phyloP scores from a whole-genome alignment of 2,329 filamentous ascomycete species.

The Penicillium sp. region DNA sequence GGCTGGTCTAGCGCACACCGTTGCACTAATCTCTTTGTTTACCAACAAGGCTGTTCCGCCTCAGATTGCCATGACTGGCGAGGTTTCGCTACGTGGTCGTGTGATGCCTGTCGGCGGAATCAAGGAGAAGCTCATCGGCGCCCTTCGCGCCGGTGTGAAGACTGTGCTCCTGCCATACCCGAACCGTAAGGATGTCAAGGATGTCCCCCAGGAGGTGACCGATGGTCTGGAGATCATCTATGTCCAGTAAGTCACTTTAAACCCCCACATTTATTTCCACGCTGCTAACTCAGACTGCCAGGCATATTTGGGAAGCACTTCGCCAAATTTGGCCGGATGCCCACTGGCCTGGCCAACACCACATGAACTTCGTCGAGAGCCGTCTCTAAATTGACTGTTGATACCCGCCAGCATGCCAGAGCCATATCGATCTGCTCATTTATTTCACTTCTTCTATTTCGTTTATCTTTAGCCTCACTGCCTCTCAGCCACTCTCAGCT shows the following conservation, averaged over 20 bases:
- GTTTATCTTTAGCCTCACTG: neutral
- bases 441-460: neutral
- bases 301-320: slow-evolving; percentile 94
- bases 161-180: slow-evolving; percentile 85
- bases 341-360: slow-evolving; percentile 77
- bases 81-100: slow-evolving; percentile 79
- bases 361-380: slow-evolving; percentile 74
- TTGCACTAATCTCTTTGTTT: slow-evolving; percentile 90
- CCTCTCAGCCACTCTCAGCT: slow-evolving; percentile 1
- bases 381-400: slow-evolving; percentile 63
- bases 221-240: slow-evolving; percentile 85
- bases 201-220: slow-evolving; percentile 87
- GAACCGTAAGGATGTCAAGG: slow-evolving; percentile 90
- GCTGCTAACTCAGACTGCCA: slow-evolving; percentile 41
- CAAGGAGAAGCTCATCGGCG: slow-evolving; percentile 98
- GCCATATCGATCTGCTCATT: neutral
- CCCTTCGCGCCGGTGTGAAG: slow-evolving; percentile 89
- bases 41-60: slow-evolving; percentile 83
- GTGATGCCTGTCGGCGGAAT: slow-evolving; percentile 96
- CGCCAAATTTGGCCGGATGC: slow-evolving; percentile 88
- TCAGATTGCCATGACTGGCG: slow-evolving; percentile 91
- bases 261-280: neutral
- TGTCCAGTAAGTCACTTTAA: slow-evolving; percentile 69
- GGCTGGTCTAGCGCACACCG: slow-evolving; percentile 90
- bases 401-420: neutral